Evolutionary conservation across 176 grass and related monocot species (phyloP).

Genomic region (Saccharum officinarum): DNA sequence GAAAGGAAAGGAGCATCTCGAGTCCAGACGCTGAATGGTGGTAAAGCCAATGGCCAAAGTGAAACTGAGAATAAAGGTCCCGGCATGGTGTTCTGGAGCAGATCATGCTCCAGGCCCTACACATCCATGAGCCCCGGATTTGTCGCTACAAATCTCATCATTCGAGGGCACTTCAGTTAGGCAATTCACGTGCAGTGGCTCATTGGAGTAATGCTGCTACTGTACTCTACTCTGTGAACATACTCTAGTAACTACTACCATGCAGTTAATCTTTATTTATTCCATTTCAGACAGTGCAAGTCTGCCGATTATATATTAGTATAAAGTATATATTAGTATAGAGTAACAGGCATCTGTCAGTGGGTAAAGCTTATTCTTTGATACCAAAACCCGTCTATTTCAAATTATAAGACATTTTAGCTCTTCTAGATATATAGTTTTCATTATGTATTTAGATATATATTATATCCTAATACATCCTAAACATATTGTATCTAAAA

Average conservation of each 20-base stretch:
- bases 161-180: neutral
- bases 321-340: neutral
- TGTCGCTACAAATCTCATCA: conserved; percentile 2
- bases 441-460: neutral
- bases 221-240: neutral
- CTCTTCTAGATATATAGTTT: neutral
- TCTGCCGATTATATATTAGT: no score
- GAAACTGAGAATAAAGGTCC: neutral
- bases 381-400: neutral
- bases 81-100: conserved; percentile 38
- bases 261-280: neutral
- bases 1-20: neutral
- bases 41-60: neutral
- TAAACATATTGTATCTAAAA: no score
- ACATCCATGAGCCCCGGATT: conserved; percentile 3
- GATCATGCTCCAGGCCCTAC: conserved; percentile 44
- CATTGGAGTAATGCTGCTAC: neutral
- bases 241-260: neutral
- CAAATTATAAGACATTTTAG: neutral
- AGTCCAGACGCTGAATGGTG: conserved; percentile 5
- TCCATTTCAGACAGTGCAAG: neutral
- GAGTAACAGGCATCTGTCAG: neutral
- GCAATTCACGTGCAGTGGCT: neutral
- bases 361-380: neutral
- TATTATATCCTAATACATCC: no score